phyloP scores from a whole-genome alignment of 192 early-diverging fungal species.

The Podila horticola region DNA sequence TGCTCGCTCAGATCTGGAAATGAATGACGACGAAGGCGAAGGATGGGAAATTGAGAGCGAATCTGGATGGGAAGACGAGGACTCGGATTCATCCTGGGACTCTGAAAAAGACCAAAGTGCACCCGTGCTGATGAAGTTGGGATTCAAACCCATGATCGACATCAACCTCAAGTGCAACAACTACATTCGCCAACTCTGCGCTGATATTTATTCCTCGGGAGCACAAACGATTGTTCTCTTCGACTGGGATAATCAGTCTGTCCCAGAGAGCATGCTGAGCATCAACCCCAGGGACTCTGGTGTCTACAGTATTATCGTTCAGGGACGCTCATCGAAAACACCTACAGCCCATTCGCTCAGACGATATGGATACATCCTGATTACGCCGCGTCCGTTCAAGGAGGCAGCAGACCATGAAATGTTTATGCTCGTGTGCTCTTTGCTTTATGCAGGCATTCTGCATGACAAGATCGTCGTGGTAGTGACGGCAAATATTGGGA shows the following conservation, averaged over 20 bases:
- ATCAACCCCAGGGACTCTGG: background rate
- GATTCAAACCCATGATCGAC: background rate
- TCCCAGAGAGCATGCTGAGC: background rate
- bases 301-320: no score
- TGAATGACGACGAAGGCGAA: no score
- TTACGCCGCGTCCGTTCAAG: background rate
- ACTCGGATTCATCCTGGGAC: background rate
- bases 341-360: no score
- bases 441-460: background rate
- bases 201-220: background rate
- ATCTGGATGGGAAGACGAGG: no score
- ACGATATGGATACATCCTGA: background rate
- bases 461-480: background rate
- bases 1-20: no score
- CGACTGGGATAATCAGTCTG: background rate
- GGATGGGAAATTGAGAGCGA: no score
- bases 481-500: background rate
- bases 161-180: background rate
- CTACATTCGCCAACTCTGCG: background rate
- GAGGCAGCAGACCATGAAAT: conserved; percentile 3
- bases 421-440: conserved; percentile 1
- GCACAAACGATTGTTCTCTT: background rate
- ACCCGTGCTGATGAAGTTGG: background rate
- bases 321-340: no score
- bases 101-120: background rate